phyloP scores from a whole-genome alignment of 1,139 yeast genomes.

The Zygosaccharomyces pseudobailii region DNA sequence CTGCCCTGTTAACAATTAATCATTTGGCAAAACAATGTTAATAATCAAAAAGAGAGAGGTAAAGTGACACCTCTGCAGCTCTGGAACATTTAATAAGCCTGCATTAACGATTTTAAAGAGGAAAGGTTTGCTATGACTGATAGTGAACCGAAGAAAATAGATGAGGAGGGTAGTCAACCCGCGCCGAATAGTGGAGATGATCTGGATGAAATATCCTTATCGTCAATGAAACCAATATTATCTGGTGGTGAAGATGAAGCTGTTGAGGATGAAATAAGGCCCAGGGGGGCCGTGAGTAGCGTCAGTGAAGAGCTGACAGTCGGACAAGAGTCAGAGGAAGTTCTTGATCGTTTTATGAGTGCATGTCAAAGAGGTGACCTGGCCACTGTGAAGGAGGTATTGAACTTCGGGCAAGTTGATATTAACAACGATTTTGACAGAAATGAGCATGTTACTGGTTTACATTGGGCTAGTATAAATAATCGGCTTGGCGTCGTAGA shows the following conservation, averaged over 20 bases:
- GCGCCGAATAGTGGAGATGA: slow-evolving; percentile 1
- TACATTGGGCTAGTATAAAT: slow-evolving; percentile 95
- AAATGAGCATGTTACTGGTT: slow-evolving; percentile 64
- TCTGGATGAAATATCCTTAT: slow-evolving; percentile 14
- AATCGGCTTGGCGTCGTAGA: slow-evolving; percentile 65
- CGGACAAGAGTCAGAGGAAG: slow-evolving; percentile 5
- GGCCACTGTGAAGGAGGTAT: slow-evolving; percentile 37
- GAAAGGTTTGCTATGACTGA: not conserved
- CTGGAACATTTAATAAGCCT: not conserved
- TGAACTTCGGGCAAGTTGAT: slow-evolving; percentile 37
- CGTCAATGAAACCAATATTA: slow-evolving; percentile 22
- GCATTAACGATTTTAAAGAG: not conserved
- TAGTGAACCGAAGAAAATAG: not conserved
- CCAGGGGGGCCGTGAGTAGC: not conserved
- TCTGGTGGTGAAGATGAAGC: slow-evolving; percentile 13
- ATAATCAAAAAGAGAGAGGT: not conserved
- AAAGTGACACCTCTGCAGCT: not conserved
- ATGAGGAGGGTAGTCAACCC: not conserved
- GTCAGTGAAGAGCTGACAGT: not conserved
- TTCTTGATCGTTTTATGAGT: slow-evolving; percentile 35
- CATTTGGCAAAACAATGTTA: not conserved
- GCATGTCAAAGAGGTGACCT: slow-evolving; percentile 48
- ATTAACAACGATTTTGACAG: slow-evolving; percentile 38
- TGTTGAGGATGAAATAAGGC: not conserved
- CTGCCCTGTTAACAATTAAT: not conserved